Percentiles rank a stretch among this genome's conserved stretches.
phyloP scores from a whole-genome alignment of 2,329 filamentous ascomycete genomes.

The Trichocomaceae sp. region DNA sequence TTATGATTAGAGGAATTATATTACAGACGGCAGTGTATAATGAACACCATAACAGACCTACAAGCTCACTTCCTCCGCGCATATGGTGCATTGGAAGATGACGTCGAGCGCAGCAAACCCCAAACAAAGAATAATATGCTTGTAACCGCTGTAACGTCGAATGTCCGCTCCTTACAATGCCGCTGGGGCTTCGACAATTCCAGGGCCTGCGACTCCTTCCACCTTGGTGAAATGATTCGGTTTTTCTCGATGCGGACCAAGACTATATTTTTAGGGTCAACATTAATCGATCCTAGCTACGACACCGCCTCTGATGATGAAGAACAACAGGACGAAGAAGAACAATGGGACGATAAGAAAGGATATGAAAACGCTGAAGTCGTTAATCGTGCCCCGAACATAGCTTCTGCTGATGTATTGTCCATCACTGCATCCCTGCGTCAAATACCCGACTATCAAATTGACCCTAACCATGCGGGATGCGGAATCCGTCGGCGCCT shows the following conservation, averaged over 20 bases:
- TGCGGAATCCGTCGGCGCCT: conserved; percentile 39
- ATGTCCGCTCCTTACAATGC: conserved; percentile 32
- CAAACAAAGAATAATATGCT: conserved; percentile 10
- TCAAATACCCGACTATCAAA: conserved; percentile 38
- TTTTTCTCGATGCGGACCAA: conserved; percentile 38
- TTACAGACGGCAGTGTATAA: conserved; percentile 33
- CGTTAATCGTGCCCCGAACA: background rate
- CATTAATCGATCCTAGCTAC: conserved; percentile 31
- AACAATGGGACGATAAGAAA: background rate
- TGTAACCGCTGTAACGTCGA: conserved; percentile 13
- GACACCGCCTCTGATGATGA: conserved; percentile 14
- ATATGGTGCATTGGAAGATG: conserved; percentile 34
- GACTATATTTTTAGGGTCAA: conserved; percentile 38
- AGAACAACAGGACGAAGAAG: conserved; percentile 6
- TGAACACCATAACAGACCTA: conserved; percentile 38
- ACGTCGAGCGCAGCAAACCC: background rate
- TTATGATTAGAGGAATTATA: conserved; percentile 35
- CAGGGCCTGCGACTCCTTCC: conserved; percentile 39
- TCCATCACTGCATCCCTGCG: conserved; percentile 33
- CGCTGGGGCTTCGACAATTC: conserved; percentile 37
- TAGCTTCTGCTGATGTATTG: conserved; percentile 18
- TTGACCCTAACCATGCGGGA: conserved; percentile 36
- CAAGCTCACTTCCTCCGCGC: conserved; percentile 37
- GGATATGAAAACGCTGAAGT: background rate
- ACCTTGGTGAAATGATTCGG: conserved; percentile 39